Evolutionary conservation across 139 green algal genomes (phyloP), one percentile per base, ranked within the genome.

Genomic region (Picochlorum sp.): DNA sequence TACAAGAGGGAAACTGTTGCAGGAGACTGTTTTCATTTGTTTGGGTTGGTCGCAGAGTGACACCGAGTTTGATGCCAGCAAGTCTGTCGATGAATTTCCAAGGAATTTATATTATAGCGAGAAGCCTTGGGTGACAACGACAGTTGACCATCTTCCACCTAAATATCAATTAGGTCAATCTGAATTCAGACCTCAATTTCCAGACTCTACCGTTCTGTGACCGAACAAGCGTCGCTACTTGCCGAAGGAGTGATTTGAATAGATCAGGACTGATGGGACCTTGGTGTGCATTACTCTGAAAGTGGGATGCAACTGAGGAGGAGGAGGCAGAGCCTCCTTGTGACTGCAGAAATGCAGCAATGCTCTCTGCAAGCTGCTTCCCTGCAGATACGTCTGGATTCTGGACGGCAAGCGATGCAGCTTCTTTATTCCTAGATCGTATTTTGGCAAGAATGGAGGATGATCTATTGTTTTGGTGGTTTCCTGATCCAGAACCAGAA

Each of bases 141-240:
- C 34, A 10, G 8, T 41, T 41, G 34, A 41, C 1, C 34, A 41
- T 41, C 34, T 1, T 41, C 34, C 34, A 41, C 34, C n/a, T n/a
- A n/a, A n/a, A n/a, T n/a, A n/a, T 13, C 11, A 10, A 56, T 56
- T 18, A 62, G 10, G 18, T 62, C 18, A 46, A 14, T 21, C 57
- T 28, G 60, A 82, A 85, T 46, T 84, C 83, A 3, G 49, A 11
- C 38, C 66, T 76, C n/a, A 93, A 71, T 58, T 74, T 63, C 86
- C 86, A 93, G 37, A 62, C 47, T 82, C 84, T 38, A 62, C 70
- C 15, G 62, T 72, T 14, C 50, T 67, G 21, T 59, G 38, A 47
- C 62, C 90, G 65, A 34, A 14, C 45, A 41, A 41, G 34, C 34
- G 34, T 41, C 10, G 84, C 85, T 61, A 94, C 79, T 59, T 82